Evolutionary conservation across 2,329 filamentous ascomycete genomes (phyloP), one percentile per base, ranked within the genome.

Genomic region (Myriosclerotinia curreyana): DNA sequence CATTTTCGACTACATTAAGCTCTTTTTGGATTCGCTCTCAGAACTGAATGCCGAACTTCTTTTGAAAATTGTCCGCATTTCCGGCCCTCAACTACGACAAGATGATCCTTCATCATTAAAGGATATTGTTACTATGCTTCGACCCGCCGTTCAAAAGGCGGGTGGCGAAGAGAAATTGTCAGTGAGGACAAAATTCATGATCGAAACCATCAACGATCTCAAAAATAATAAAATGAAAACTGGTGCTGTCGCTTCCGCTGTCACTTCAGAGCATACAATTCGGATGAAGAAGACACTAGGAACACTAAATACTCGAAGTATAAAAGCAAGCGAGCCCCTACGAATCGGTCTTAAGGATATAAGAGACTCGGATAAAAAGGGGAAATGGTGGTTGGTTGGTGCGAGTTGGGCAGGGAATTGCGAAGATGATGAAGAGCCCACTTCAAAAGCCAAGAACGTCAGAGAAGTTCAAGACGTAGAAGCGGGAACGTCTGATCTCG

Each of bases 311-410:
- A 77, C 78, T 71, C 79, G 84, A 71, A 84, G 81, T 66, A 79
- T 90, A 65, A 92, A 91, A 68, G 87, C 88, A 9, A 88, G 85
- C 4, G 91, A 96, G 66, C 92, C 95, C 5, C 82, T 99, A 66
- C 86, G 91, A 11, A 87, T 97, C 64, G 87, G 90, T 14, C 81
- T 97, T 5, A 81, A 83, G 46, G 95, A 99, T 72, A 91, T 99
- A 60, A 86, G 86, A 67, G 86, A 93, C 67, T 88, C 89, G 0
- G 90, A 94, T 49, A 94, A 90, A 74, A 90, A 88, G 74, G 95
- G 95, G 0, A 97, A 96, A 79, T 99, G 95, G 95, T 99, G 95
- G 95, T 85, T 98, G 25, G 91, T 98, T 6, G 95, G 95, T 60
- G 94, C 95, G n/a, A 96, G 92, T 76, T 97, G 94, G 85, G 79